phyloP scores from a whole-genome alignment of 23 red algal genomes.

The Chondrus crispus region DNA sequence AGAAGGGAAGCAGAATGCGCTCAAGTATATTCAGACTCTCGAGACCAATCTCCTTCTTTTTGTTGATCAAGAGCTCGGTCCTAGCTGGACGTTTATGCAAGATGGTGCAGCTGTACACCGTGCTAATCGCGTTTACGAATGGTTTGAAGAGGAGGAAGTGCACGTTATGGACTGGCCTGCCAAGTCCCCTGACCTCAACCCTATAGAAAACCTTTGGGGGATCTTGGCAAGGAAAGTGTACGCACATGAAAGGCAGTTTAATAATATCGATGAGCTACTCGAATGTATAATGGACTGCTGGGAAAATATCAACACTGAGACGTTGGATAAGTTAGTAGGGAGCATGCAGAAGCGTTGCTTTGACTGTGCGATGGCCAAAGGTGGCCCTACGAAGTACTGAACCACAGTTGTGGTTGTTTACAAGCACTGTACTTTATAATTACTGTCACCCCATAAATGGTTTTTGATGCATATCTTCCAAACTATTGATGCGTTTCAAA shows the following conservation, averaged over 20 bases:
- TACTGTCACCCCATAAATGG: too few species aligned
- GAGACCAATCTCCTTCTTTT: neutral
- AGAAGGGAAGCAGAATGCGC: neutral
- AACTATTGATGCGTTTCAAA: too few species aligned
- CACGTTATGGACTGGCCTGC: slow-evolving; percentile 4
- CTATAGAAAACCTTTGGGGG: neutral
- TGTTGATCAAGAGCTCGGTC: neutral
- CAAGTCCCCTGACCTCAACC: neutral
- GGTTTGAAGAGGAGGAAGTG: neutral
- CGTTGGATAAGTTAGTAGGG: too few species aligned
- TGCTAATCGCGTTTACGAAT: neutral
- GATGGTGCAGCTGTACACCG: neutral
- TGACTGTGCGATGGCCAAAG: too few species aligned
- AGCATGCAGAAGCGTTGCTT: too few species aligned
- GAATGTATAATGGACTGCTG: neutral
- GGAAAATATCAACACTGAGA: too few species aligned
- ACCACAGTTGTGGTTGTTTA: too few species aligned
- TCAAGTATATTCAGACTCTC: neutral
- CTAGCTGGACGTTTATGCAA: neutral
- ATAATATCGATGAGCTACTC: neutral
- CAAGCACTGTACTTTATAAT: too few species aligned
- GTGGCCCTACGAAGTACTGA: too few species aligned
- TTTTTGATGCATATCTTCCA: too few species aligned
- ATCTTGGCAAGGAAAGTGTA: slow-evolving; percentile 6
- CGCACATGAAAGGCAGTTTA: neutral